Conservation (phyloP, 176 grass and related monocot genomes). For the Elaeis guineensis region DNA sequence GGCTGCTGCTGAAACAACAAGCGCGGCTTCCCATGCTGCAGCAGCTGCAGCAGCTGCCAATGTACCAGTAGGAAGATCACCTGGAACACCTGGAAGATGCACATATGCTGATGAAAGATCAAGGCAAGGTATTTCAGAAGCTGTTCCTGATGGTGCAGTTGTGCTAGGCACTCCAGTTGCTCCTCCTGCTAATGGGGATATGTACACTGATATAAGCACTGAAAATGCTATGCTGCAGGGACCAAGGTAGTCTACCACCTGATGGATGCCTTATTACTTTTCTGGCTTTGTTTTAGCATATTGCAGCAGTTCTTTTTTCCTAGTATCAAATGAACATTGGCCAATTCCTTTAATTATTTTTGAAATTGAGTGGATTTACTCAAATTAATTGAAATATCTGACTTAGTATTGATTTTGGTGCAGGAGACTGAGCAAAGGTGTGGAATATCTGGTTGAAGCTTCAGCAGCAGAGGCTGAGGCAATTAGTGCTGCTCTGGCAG, state of each 20-base stretch:
- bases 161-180: constrained; percentile 90
- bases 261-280: background rate
- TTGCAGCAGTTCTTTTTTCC: background rate
- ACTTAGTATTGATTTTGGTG: constrained; percentile 6
- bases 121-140: constrained; percentile 41
- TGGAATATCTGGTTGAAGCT: constrained; percentile 47
- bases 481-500: constrained; percentile 46
- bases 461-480: constrained; percentile 54
- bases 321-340: too few species aligned
- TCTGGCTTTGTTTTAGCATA: too few species aligned
- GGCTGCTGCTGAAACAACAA: constrained; percentile 88
- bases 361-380: background rate
- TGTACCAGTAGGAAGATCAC: constrained; percentile 49
- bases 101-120: constrained; percentile 52
- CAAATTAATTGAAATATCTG: background rate
- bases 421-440: constrained; percentile 40
- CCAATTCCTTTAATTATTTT: too few species aligned
- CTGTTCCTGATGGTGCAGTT: constrained; percentile 67
- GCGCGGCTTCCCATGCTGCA: constrained; percentile 68
- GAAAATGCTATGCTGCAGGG: constrained; percentile 83
- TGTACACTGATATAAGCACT: constrained; percentile 81
- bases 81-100: constrained; percentile 30
- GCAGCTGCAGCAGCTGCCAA: constrained; percentile 41
- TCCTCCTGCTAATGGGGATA: constrained; percentile 78
- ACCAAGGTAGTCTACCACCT: constrained; percentile 52